Base-by-base conservation (phyloP, 345 rosid species). In the Syzygium jambos region DNA sequence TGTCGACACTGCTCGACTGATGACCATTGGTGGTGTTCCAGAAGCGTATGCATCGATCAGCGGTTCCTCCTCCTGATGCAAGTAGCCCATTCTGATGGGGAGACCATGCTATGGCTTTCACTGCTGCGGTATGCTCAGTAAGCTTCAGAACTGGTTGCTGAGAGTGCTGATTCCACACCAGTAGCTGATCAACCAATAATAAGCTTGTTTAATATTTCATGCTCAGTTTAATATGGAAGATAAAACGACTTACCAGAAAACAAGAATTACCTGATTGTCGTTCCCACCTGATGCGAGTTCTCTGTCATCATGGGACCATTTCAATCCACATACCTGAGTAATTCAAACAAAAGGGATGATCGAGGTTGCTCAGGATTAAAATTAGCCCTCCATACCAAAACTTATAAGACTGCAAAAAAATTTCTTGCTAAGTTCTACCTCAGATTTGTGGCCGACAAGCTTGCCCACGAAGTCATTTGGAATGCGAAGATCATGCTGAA, bases 281-380 rank as follows among this genome's bases (percentile, higher is more conserved):
- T 98, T 98, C 89, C 99, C 99, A 90, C 99, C 99, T 11, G 99
- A 98, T 17, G 99, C 99, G 51, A 98, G 99, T 90, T 98, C 99
- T 88, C 99, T 92, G 90, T 95, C 99, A 86, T 98, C 99, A 52
- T 94, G 96, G 52, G 99, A 96, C 99, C 99, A 98, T 92, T 96
- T 98, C 89, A 98, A 87, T 43, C 99, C 98, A 54, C 99, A 98
- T 27, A 98, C 95, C 95, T 93, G 91, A 34, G 53, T 43, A 84
- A 86, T 49, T 38, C 34, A 83, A 85, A 1, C 13, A 59, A 87
- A 78, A n/a, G 51, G 21, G 7, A 73, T 53, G 51, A 52, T 17
- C 38, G 25, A 73, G 25, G 46, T 61, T 78, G 84, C 55, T 84
- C 77, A 77, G 51, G 56, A 78, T 43, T 16, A 57, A n/a, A 30